These are phyloP conservation scores for Paralagenidium karlingii DNA, from an alignment of 352 stramenopile species.

Conservation along the genomic window DNA sequence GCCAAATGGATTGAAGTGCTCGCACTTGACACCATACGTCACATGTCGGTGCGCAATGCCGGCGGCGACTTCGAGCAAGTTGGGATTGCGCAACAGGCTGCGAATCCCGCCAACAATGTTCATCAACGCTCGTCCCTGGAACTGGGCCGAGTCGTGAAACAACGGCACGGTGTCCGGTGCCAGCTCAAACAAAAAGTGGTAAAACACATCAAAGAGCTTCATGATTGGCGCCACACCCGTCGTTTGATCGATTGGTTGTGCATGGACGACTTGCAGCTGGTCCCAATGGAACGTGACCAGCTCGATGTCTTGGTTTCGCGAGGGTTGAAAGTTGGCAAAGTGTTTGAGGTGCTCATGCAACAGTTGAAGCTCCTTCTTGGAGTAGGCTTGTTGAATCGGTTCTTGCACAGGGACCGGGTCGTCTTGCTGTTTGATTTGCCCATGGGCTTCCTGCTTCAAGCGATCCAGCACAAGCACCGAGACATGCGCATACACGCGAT, in stretches of 20 bases:
- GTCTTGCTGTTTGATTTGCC: too few relatives aligned
- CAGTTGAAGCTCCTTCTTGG: slow-evolving; percentile 6
- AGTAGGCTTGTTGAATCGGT: too few relatives aligned
- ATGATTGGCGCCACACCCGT: too few relatives aligned
- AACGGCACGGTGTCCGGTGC: slow-evolving; percentile 43
- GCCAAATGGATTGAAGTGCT: slow-evolving; percentile 22
- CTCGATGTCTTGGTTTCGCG: slow-evolving; percentile 10
- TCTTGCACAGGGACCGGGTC: too few relatives aligned
- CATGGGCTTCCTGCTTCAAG: too few relatives aligned
- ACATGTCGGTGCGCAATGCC: slow-evolving; percentile 20
- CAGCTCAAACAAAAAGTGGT: slow-evolving; percentile 50
- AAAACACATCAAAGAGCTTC: slow-evolving; percentile 48
- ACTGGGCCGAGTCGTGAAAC: slow-evolving; percentile 39
- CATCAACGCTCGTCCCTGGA: slow-evolving; percentile 45
- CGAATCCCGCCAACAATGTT: slow-evolving; percentile 57
- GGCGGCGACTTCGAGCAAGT: too few relatives aligned
- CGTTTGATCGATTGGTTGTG: too few relatives aligned
- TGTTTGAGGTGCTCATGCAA: slow-evolving; percentile 15
- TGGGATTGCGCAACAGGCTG: slow-evolving; percentile 33
- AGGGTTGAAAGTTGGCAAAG: slow-evolving; percentile 10
- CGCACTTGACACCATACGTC: slow-evolving; percentile 20
- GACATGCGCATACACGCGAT: slow-evolving; percentile 12
- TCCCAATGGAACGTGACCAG: slow-evolving; percentile 14
- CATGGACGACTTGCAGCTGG: too few relatives aligned
- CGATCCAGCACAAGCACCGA: too few relatives aligned